These are phyloP conservation scores for Pseudozyma hubeiensis DNA, from an alignment of 1,284 basidiomycete genomes.

Conservation along the genomic window DNA sequence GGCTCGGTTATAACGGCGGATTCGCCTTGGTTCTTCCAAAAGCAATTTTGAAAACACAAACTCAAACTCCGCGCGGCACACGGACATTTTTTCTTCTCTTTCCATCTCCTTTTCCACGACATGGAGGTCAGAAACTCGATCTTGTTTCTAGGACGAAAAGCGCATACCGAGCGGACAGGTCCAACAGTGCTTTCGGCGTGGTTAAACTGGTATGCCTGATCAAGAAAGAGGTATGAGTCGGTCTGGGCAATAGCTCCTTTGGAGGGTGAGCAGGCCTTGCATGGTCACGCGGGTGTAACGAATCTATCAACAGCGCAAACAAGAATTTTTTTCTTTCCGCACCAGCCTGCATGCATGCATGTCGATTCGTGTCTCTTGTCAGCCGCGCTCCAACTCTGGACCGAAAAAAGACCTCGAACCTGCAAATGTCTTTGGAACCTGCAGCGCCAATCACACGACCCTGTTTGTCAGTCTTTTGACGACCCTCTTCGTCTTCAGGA, in stretches of 20 bases:
- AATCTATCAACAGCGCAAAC: background rate
- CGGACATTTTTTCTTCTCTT: background rate
- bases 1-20: conserved; percentile 33
- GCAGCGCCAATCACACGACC: conserved; percentile 12
- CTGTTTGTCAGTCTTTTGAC: background rate
- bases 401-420: background rate
- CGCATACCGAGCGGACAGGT: too few species aligned
- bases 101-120: background rate
- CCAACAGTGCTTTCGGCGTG: too few species aligned
- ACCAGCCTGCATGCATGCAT: conserved; percentile 17
- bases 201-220: too few species aligned
- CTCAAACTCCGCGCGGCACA: background rate
- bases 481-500: background rate
- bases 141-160: too few species aligned
- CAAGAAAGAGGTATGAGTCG: too few species aligned
- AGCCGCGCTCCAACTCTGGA: background rate
- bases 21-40: conserved; percentile 5
- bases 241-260: too few species aligned
- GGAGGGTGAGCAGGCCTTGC: background rate
- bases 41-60: background rate
- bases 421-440: conserved; percentile 1
- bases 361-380: background rate
- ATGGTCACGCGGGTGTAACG: conserved; percentile 24
- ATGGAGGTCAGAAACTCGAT: too few species aligned
- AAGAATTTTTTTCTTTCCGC: background rate